Base-by-base conservation (phyloP, 2,329 filamentous ascomycete species). In the Trichoderma koningii region DNA sequence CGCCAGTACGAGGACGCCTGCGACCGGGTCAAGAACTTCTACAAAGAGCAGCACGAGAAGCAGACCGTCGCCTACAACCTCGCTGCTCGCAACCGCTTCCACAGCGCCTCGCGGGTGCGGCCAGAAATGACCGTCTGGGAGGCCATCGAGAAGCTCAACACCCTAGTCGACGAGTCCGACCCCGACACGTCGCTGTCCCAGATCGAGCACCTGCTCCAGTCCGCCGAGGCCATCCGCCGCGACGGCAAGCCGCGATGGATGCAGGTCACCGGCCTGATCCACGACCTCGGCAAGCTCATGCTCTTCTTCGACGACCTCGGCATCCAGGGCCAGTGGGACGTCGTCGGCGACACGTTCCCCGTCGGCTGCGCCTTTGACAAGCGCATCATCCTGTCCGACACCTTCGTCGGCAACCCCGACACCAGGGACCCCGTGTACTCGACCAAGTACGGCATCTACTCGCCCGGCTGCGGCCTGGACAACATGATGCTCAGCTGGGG, bases 401-500 rank as follows among this genome's bases (percentile, higher is more conserved):
- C 89, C 26, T 96, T 97, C 77, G 79, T 77, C 67, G 82, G 80
- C 63, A 97, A 97, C 80, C 90, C 91, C 0, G 93, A 97, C 78
- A 82, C 76, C 72, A 76, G 78, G 17, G 83, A 96, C 76, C 81
- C 86, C 3, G 83, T 93, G 71, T 96, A 93, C 80, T 83, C 84
- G 77, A 89, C 89, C 67, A 83, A 90, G 77, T 81, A 88, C 71
- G 93, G 93, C 68, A 94, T 96, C 77, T 96, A 96, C 81, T 79
- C 81, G 1, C 85, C 86, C 0, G 88, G 89, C 65, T 95, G 92
- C 74, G 93, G 93, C 3, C 80, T 97, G 56, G 91, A 95, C 75
- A 94, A 93, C 71, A 81, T 96, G 70, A 93, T 96, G 89, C 84
- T 97, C 66, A 91, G 87, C 69, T 97, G 93, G 92, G 93, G 93